These are phyloP conservation scores for Endoconidiophora laricicola DNA, from an alignment of 2,329 filamentous ascomycete genomes.

Conservation along the genomic window DNA sequence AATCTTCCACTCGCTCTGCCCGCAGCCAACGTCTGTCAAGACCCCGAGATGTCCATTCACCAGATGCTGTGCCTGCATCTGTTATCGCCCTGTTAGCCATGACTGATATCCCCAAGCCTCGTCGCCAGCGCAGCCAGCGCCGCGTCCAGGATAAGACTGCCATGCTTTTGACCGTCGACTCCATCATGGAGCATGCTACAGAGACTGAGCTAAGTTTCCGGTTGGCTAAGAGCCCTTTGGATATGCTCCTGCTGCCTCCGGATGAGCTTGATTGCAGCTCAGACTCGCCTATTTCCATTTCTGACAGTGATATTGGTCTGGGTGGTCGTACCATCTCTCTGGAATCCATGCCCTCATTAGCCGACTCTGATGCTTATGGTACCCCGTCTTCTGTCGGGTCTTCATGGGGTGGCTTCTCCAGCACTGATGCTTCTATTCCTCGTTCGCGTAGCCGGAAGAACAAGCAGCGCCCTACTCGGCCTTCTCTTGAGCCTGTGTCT, in stretches of 20 bases:
- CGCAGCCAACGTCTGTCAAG: constrained; percentile 15
- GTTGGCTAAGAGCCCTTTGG: constrained; percentile 37
- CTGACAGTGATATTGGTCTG: constrained; percentile 37
- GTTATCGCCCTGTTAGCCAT: constrained; percentile 44
- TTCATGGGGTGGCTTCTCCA: constrained; percentile 25
- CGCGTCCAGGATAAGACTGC: constrained; percentile 35
- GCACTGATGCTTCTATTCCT: constrained; percentile 2
- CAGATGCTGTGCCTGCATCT: constrained; percentile 39
- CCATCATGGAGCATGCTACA: constrained; percentile 9
- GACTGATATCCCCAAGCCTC: constrained; percentile 40
- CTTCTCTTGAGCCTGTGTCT: constrained; percentile 35
- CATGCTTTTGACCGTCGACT: constrained; percentile 8
- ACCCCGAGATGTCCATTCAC: constrained; percentile 29
- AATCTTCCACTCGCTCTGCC: constrained; percentile 22
- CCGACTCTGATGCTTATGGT: constrained; percentile 36
- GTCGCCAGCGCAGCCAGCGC: constrained; percentile 18
- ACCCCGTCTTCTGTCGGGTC: constrained; percentile 31
- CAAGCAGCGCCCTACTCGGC: constrained; percentile 25
- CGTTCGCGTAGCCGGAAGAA: constrained; percentile 13
- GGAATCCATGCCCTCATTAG: constrained; percentile 45
- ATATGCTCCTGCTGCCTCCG: constrained; percentile 42
- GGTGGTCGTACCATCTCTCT: constrained; percentile 36
- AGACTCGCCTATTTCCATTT: constrained; percentile 22
- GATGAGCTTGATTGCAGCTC: constrained; percentile 38
- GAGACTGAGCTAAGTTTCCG: constrained; percentile 32